These are phyloP conservation scores for Curvularia spicifera DNA, from an alignment of 2,329 filamentous ascomycete species.

Conservation along the genomic window DNA sequence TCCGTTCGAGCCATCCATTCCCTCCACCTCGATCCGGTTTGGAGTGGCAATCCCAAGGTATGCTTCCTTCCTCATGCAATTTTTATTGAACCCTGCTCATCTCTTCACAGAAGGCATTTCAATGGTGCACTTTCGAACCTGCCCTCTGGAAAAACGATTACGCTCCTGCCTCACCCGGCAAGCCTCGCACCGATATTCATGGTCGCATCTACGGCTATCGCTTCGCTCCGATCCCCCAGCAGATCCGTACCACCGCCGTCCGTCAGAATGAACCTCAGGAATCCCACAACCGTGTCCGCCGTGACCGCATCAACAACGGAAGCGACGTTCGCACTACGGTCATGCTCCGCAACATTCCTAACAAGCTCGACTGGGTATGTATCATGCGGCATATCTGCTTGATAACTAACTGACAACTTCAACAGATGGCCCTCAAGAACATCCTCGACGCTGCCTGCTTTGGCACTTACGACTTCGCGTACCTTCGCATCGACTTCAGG, in stretches of 20 bases:
- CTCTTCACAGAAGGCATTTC: constrained; percentile 29
- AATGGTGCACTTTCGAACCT: constrained; percentile 26
- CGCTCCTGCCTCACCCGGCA: constrained; percentile 27
- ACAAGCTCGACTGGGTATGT: constrained; percentile 73
- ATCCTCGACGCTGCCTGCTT: constrained; percentile 79
- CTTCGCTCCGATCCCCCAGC: constrained; percentile 5
- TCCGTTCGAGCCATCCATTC: constrained; percentile 36
- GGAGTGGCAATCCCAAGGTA: constrained; percentile 24
- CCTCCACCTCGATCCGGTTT: constrained; percentile 18
- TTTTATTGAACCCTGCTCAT: constrained; percentile 21
- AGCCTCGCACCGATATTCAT: constrained; percentile 31
- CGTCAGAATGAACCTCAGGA: constrained; percentile 26
- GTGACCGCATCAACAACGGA: constrained; percentile 51
- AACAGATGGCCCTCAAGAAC: constrained; percentile 64
- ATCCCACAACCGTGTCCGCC: constrained; percentile 49
- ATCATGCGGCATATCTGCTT: not conserved
- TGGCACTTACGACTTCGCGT: constrained; percentile 93
- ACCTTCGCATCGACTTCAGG: constrained; percentile 76
- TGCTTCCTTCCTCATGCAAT: constrained; percentile 10
- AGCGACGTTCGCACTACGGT: constrained; percentile 65
- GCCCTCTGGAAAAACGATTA: constrained; percentile 30
- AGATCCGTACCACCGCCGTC: constrained; percentile 13
- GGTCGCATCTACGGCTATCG: constrained; percentile 32
- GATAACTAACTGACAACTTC: constrained; percentile 22
- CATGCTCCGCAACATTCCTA: constrained; percentile 94